Conservation (phyloP, 805 yeast genomes). For the Saccharomycopsis fibuligera region DNA sequence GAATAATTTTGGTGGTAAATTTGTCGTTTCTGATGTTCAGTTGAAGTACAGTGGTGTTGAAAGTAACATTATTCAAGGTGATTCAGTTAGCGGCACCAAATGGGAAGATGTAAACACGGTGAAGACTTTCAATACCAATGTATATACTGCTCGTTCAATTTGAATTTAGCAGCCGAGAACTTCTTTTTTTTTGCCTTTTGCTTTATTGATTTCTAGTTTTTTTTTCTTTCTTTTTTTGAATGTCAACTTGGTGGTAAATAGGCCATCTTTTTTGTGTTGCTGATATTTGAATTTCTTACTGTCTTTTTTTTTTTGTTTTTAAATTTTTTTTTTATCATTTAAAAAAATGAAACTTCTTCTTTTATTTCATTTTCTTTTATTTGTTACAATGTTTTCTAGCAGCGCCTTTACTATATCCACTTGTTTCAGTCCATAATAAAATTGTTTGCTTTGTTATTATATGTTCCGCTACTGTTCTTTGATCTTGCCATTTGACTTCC, state of each 20-base stretch:
- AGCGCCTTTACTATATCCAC: too few relatives aligned
- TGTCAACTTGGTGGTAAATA: background rate
- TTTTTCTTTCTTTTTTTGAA: background rate
- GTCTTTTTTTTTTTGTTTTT: background rate
- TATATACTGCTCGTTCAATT: slow-evolving; percentile 13
- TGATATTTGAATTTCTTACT: background rate
- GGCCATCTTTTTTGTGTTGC: background rate
- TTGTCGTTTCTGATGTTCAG: slow-evolving; percentile 37
- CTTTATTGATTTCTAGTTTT: background rate
- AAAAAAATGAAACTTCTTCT: too few relatives aligned
- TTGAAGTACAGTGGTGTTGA: slow-evolving; percentile 28
- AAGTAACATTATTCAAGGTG: slow-evolving; percentile 1
- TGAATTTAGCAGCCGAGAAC: background rate
- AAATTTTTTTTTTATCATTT: background rate
- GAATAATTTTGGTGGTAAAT: slow-evolving; percentile 37
- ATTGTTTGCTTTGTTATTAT: background rate
- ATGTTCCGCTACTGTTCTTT: background rate
- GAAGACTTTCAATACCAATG: slow-evolving; percentile 15
- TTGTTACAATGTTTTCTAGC: background rate
- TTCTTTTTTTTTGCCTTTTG: background rate
- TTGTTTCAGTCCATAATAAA: too few relatives aligned
- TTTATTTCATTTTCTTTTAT: background rate
- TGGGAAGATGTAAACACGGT: slow-evolving; percentile 17
- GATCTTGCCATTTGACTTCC: too few relatives aligned
- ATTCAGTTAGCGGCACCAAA: background rate